A percentile compares a stretch with the other conserved stretches of the same genome.
phyloP scores from a whole-genome alignment of 352 stramenopile species.

The Globisporangium canariense region DNA sequence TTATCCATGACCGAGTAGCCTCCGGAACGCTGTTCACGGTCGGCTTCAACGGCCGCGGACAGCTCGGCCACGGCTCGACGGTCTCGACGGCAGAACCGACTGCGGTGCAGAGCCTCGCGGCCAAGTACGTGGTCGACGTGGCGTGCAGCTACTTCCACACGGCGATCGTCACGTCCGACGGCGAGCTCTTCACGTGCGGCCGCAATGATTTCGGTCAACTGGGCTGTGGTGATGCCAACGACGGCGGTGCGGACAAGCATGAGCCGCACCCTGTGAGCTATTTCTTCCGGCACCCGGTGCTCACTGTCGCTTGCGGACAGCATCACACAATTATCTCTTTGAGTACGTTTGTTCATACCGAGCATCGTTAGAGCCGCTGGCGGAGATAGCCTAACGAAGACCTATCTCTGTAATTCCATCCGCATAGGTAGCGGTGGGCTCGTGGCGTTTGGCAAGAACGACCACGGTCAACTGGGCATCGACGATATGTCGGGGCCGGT shows the following conservation, averaged over 20 bases:
- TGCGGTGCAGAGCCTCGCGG: constrained; percentile 36
- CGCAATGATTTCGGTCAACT: constrained; percentile 93
- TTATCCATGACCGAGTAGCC: constrained; percentile 38
- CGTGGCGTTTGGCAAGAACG: constrained; percentile 90
- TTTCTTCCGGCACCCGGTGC: constrained; percentile 44
- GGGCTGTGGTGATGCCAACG: constrained; percentile 44
- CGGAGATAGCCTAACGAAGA: neutral
- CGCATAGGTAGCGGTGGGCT: constrained; percentile 47
- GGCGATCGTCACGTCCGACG: constrained; percentile 70
- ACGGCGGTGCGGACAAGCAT: constrained; percentile 43
- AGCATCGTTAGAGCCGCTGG: neutral
- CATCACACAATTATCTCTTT: constrained; percentile 84
- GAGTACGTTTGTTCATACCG: constrained; percentile 23
- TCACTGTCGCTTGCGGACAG: constrained; percentile 85
- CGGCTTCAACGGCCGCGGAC: constrained; percentile 90
- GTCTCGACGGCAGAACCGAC: constrained; percentile 53
- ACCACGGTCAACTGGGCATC: constrained; percentile 89
- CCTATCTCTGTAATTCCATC: neutral
- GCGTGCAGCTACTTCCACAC: constrained; percentile 94
- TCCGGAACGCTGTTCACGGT: constrained; percentile 85
- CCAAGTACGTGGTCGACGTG: constrained; percentile 69
- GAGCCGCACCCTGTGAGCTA: constrained; percentile 53
- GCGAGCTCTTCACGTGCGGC: constrained; percentile 84
- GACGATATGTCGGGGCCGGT: constrained; percentile 42
- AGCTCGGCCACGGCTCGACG: constrained; percentile 83